A percentile compares a stretch with the other conserved stretches of the same genome.
Evolutionary conservation across 495 filamentous ascomycete species (phyloP).

Genomic region (Neurospora sp.): DNA sequence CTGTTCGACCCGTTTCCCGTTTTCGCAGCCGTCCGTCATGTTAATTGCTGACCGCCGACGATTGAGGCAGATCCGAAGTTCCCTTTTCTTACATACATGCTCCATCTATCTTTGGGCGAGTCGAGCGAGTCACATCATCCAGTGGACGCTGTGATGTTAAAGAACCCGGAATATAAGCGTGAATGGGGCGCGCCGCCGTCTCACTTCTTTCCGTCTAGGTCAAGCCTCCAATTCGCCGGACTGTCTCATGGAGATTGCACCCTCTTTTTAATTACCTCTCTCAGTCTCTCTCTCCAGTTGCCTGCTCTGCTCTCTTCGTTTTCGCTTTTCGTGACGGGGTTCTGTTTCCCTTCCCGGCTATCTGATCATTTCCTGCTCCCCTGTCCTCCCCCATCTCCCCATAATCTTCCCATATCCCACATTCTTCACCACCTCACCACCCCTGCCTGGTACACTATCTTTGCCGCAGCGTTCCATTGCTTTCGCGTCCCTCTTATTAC

Average conservation of each 20-base stretch:
- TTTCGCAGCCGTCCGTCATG: neutral
- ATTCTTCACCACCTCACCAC: neutral
- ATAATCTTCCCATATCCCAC: neutral
- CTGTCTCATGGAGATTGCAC: neutral
- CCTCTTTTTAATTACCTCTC: neutral
- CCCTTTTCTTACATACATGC: neutral
- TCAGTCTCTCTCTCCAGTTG: neutral
- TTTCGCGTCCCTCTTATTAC: neutral
- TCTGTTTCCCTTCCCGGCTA: neutral
- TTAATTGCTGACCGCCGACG: neutral
- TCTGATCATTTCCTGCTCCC: slow-evolving; percentile 40
- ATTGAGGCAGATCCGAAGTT: neutral
- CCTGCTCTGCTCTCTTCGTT: slow-evolving; percentile 30
- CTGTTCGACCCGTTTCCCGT: neutral
- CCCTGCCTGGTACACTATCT: neutral
- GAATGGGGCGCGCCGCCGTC: neutral
- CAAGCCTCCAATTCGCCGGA: neutral
- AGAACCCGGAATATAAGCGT: neutral
- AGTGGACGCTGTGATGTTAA: neutral
- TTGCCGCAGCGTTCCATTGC: slow-evolving; percentile 1
- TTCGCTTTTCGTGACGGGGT: slow-evolving; percentile 24
- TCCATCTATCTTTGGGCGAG: neutral
- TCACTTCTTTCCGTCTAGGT: neutral
- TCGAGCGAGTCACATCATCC: neutral
- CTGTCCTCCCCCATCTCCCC: slow-evolving; percentile 36